Evolutionary conservation across 139 green algal species (phyloP).

Genomic region (Chlamydomonas sp.): DNA sequence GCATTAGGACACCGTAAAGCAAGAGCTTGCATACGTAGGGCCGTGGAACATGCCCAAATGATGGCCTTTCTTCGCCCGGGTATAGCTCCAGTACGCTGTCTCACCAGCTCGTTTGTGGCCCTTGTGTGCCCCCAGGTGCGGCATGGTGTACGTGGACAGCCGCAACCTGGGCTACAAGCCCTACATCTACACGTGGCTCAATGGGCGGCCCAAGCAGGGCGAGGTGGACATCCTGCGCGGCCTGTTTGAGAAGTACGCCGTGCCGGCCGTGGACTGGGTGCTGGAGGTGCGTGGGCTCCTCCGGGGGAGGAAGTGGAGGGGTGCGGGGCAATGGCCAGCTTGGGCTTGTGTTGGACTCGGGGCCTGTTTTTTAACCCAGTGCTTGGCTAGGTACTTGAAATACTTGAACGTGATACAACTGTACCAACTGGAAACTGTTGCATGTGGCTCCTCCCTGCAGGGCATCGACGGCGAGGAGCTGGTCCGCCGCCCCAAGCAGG

Average conservation of each 20-base stretch:
- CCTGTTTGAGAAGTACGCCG: slow-evolving; percentile 87
- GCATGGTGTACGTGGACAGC: slow-evolving; percentile 94
- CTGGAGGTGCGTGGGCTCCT: slow-evolving; percentile 47
- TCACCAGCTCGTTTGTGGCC: too few relatives aligned
- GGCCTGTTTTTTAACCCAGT: too few relatives aligned
- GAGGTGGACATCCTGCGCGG: slow-evolving; percentile 62
- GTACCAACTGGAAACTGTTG: too few relatives aligned
- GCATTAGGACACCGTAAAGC: too few relatives aligned
- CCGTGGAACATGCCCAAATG: too few relatives aligned
- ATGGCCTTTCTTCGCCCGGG: too few relatives aligned
- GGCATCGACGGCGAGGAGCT: slow-evolving; percentile 83
- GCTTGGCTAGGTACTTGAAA: too few relatives aligned
- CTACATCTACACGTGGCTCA: slow-evolving; percentile 81
- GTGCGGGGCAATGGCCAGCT: too few relatives aligned
- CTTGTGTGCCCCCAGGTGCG: slow-evolving; percentile 56
- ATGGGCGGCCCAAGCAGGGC: slow-evolving; percentile 45
- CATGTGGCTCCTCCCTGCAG: background rate
- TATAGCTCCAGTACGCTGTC: too few relatives aligned
- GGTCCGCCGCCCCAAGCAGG: slow-evolving; percentile 69
- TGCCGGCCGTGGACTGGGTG: slow-evolving; percentile 74
- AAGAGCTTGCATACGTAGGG: too few relatives aligned
- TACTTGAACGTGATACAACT: too few relatives aligned
- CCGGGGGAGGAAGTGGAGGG: background rate
- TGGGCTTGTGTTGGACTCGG: too few relatives aligned
- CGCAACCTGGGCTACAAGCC: slow-evolving; percentile 88